Base-by-base conservation (phyloP, 208 protist genomes). In the Leishmania arabica region DNA sequence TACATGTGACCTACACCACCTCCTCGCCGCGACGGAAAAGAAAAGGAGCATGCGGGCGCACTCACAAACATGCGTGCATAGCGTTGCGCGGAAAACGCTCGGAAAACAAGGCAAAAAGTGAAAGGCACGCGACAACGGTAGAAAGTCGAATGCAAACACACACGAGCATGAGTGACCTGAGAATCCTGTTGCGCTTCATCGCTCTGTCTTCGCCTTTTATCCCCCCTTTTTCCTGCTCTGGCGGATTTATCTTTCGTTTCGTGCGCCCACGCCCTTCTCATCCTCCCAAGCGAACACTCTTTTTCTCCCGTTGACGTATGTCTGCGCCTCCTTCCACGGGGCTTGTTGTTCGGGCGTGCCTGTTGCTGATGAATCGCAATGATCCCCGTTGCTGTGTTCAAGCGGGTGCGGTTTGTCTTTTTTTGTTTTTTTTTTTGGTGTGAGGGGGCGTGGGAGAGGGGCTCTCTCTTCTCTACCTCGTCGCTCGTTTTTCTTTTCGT, bases 1-100 rank as follows among this genome's bases (percentile, higher is more conserved):
- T 93, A 89, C 75, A 42, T 65, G 31, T 77, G 51, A 68, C 13
- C 42, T 58, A 17, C 49, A 40, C 64, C 64, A 21, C 9, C 27
- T 37, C 24, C 45, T 11, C 75, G 24, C 70, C 31, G 58, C 15
- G 27, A 17, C 58, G n/a, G 58, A 40, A 9, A 40, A 40, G 17
- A 31, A 15, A 68, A 68, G 31, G 15, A 17, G n/a, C 13, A 66
- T 66, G 60, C n/a, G 60, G 40, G 13, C 31, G 8, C 15, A 49
- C 66, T 1, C 1, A 71, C 66, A 71, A 8, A 11, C 4, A 51
- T 19, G 9, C 8, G 45, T 45, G 34, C 69, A 73, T 8, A 37
- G 24, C 11, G 37, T 71, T 1, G 8, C 27, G 31, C 62, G n/a
- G 62, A 68, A 9, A 42, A 68, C 2, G 13, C 31, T 34, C 15